These are phyloP conservation scores for Triangularia setosa DNA, from an alignment of 2,329 filamentous ascomycete genomes.

Conservation along the genomic window DNA sequence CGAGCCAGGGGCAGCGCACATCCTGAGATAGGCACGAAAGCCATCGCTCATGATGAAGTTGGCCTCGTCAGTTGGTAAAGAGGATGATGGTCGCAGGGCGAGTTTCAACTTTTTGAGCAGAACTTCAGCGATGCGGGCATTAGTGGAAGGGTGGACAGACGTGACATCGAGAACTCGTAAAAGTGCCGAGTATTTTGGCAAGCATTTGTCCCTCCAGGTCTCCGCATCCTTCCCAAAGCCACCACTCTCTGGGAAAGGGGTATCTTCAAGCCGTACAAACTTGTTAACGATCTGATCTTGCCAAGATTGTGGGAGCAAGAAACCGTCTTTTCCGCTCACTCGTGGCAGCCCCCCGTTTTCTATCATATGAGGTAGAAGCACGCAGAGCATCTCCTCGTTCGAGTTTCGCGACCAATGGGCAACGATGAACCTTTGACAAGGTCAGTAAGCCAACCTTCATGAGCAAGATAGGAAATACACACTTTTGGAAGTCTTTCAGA, in stretches of 20 bases:
- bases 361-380: slow-evolving; percentile 64
- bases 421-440: slow-evolving; percentile 60
- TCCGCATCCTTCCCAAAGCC: slow-evolving; percentile 59
- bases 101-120: slow-evolving; percentile 63
- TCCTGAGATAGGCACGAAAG: slow-evolving; percentile 67
- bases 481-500: slow-evolving; percentile 76
- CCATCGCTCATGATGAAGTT: slow-evolving; percentile 72
- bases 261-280: slow-evolving; percentile 62
- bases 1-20: slow-evolving; percentile 56
- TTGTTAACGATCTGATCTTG: slow-evolving; percentile 68
- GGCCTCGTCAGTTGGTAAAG: slow-evolving; percentile 58
- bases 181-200: slow-evolving; percentile 65
- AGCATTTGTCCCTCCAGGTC: slow-evolving; percentile 58
- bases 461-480: slow-evolving; percentile 24
- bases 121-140: slow-evolving; percentile 61
- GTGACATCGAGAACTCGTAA: slow-evolving; percentile 60
- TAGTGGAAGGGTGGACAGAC: slow-evolving; percentile 61
- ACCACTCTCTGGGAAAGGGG: slow-evolving; percentile 61
- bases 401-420: slow-evolving; percentile 65
- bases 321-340: slow-evolving; percentile 48
- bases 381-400: slow-evolving; percentile 65
- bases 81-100: slow-evolving; percentile 58
- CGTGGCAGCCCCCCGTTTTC: slow-evolving; percentile 52
- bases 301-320: slow-evolving; percentile 62
- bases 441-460: slow-evolving; percentile 21